A percentile compares a stretch with the other conserved stretches of the same genome.
Evolutionary conservation across 768 basidiomycete genomes (phyloP).

Genomic region (Gymnopilus dilepis): DNA sequence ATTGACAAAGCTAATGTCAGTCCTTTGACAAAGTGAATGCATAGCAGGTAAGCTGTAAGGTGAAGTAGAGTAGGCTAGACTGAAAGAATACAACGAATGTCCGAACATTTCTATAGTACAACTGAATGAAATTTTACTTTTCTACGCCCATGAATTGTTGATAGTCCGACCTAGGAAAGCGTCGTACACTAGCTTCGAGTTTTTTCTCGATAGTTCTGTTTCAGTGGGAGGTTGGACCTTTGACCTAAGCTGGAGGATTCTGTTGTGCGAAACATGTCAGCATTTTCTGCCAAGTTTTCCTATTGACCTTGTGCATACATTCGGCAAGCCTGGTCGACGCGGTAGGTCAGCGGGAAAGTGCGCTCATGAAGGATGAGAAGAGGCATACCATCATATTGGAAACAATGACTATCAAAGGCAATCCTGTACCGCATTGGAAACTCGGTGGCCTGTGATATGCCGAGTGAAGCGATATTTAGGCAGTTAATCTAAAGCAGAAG

Average conservation of each 20-base stretch:
- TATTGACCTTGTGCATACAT: constrained; percentile 16
- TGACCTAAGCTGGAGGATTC: constrained; percentile 47
- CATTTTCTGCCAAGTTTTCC: no score
- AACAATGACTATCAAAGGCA: constrained; percentile 41
- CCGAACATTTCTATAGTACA: not conserved
- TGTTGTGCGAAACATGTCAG: no score
- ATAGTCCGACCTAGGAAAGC: constrained; percentile 18
- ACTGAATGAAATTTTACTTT: not conserved
- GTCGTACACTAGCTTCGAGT: constrained; percentile 35
- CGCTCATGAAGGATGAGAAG: not conserved
- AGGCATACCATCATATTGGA: constrained; percentile 42
- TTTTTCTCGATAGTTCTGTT: constrained; percentile 34
- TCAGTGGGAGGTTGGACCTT: constrained; percentile 37
- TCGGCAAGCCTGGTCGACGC: constrained; percentile 34
- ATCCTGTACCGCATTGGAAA: constrained; percentile 38
- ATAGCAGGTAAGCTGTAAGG: not conserved
- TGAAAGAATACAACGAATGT: not conserved
- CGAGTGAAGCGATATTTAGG: not conserved
- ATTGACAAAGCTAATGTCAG: not conserved
- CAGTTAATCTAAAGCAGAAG: not conserved
- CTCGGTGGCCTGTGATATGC: constrained; percentile 34
- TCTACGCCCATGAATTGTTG: not conserved
- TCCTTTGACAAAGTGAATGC: not conserved
- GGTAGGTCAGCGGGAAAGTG: not conserved
- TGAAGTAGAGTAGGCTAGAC: not conserved